Evolutionary conservation across 179 eudicot species (phyloP).

Genomic region (Beta macrorhiza): DNA sequence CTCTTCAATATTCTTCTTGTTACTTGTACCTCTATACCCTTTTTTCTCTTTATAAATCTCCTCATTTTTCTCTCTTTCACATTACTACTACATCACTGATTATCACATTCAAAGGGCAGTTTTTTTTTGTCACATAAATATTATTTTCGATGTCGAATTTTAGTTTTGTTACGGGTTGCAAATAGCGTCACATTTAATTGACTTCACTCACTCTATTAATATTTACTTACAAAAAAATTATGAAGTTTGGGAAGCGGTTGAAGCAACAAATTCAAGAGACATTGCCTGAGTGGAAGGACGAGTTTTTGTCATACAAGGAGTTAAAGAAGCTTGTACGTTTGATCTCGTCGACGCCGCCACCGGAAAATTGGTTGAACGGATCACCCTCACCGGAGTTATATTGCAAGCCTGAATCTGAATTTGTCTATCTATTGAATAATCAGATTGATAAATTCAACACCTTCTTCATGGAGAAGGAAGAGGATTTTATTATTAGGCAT

Average conservation of each 20-base stretch:
- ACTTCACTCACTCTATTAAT: too few species aligned
- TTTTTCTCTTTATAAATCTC: conserved; percentile 9
- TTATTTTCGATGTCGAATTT: too few species aligned
- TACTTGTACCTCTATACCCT: background rate
- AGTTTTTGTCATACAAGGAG: conserved; percentile 69
- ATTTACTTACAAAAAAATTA: background rate
- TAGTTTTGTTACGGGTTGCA: too few species aligned
- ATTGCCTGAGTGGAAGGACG: conserved; percentile 74
- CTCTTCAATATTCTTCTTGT: conserved; percentile 43
- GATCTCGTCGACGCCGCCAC: conserved; percentile 41
- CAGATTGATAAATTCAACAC: conserved; percentile 82
- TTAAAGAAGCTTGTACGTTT: conserved; percentile 64
- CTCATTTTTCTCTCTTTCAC: background rate
- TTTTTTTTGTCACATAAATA: background rate
- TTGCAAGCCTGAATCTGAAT: conserved; percentile 56
- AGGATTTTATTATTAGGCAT: conserved; percentile 71
- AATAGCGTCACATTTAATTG: too few species aligned
- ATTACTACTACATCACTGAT: background rate
- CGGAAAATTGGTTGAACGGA: conserved; percentile 2
- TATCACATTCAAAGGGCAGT: background rate
- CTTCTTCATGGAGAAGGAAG: conserved; percentile 81
- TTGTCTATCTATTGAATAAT: conserved; percentile 54
- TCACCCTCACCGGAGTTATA: conserved; percentile 26
- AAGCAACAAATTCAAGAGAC: conserved; percentile 72
- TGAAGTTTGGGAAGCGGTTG: conserved; percentile 87